Evolutionary conservation across 1,284 basidiomycete genomes (phyloP), one percentile per base, ranked within the genome.

Genomic region (Tausonia pullulans): DNA sequence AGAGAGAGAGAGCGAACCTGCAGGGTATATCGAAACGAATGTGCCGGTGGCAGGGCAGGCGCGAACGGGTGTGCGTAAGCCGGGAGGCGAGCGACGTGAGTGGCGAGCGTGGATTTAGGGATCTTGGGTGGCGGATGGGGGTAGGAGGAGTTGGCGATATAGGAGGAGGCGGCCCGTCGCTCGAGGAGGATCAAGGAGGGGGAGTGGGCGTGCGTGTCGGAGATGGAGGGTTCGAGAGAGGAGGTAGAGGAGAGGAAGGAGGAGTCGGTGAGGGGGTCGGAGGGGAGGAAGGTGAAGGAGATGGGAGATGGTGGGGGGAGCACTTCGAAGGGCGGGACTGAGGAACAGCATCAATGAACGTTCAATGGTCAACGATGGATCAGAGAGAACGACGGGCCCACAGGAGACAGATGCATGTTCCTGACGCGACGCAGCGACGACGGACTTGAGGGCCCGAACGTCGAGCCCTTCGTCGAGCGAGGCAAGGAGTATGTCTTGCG

Each of bases 391-490:
- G 27, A 27, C 27, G 27, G 27, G 27, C 27, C 27, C 27, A 27
- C 27, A 27, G 27, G 27, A 27, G 27, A 27, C 27, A 27, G 27
- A 27, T 27, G 27, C 27, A 27, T 1, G 27, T 27, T 27, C 27
- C 27, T 27, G 27, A 27, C 27, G 27, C 27, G 27, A 27, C 27
- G 27, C 27, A 27, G 27, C 27, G 27, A 27, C 27, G 27, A 27
- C 27, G 2, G 27, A 27, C 27, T n/a, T 5, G 57, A 58, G 57
- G 44, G 16, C 57, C 7, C 16, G 40, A 11, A 58, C 44, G 6
- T 58, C 57, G 57, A 58, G 5, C 5, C 57, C 57, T 27, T 58
- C n/a, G 5, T 58, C 57, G 57, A 58, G 57, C 13, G 45, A 58
- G 16, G 57, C 57, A 10, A 46, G 40, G 44, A 58, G 45, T n/a